Conservation (phyloP, 805 yeast genomes). For the Pichia thaimueangensis region DNA sequence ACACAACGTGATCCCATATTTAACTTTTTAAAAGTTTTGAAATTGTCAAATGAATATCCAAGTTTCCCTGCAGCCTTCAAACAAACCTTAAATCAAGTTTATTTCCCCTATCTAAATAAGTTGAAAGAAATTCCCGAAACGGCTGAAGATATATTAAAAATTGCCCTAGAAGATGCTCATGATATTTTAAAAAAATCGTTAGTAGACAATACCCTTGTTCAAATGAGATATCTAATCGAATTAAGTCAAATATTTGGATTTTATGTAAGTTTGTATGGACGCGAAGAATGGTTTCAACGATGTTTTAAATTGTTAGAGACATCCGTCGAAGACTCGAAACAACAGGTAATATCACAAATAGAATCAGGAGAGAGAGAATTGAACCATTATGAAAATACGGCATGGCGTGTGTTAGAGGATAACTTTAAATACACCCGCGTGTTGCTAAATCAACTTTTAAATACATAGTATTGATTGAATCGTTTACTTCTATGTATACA, state of each 20-base stretch:
- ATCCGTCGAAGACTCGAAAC: background rate
- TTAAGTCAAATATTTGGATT: conserved; percentile 12
- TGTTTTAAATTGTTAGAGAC: conserved; percentile 5
- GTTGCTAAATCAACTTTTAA: background rate
- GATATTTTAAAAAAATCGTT: background rate
- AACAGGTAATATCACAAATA: background rate
- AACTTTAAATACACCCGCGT: conserved; percentile 8
- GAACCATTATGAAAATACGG: background rate
- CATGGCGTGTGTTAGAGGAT: conserved; percentile 5
- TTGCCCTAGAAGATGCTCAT: background rate
- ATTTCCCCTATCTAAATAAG: conserved; percentile 2
- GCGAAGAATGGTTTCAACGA: conserved; percentile 9
- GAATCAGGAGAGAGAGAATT: background rate
- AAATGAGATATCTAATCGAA: conserved; percentile 8
- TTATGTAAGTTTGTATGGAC: background rate
- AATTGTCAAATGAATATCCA: background rate
- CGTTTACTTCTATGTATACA: too few species aligned
- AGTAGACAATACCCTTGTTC: background rate
- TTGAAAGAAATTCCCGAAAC: background rate
- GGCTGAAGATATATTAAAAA: background rate
- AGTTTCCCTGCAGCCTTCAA: conserved; percentile 5
- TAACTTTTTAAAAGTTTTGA: background rate
- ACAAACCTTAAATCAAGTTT: background rate
- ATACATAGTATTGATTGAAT: too few species aligned
- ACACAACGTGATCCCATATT: background rate